Evolutionary conservation across 208 protist genomes (phyloP).

Genomic region (Phytomonas sp.): DNA sequence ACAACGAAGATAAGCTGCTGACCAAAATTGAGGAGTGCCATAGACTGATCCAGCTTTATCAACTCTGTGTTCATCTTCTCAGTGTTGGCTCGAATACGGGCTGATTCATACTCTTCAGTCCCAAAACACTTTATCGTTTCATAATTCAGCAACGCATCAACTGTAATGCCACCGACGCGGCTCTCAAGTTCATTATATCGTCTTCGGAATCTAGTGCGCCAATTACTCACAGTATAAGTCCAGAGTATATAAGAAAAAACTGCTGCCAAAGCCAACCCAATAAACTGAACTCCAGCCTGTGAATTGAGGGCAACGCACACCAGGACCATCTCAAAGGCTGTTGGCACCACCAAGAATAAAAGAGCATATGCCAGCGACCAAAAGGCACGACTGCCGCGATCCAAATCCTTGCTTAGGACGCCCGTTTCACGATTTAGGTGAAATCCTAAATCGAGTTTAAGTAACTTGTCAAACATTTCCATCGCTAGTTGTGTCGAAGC

Average conservation of each 20-base stretch:
- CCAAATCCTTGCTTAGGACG: conserved; percentile 85
- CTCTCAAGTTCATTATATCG: conserved; percentile 90
- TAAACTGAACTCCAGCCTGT: conserved; percentile 77
- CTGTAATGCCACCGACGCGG: conserved; percentile 74
- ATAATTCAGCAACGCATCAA: conserved; percentile 94
- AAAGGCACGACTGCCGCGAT: conserved; percentile 89
- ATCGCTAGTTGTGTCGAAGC: conserved; percentile 78
- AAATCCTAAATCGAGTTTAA: conserved; percentile 79
- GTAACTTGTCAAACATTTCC: conserved; percentile 86
- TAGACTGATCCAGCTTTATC: conserved; percentile 73
- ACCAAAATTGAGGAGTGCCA: conserved; percentile 92
- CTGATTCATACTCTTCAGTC: conserved; percentile 71
- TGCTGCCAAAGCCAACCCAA: conserved; percentile 70
- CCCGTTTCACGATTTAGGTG: conserved; percentile 88
- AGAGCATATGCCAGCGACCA: conserved; percentile 81
- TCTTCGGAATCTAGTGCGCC: conserved; percentile 79
- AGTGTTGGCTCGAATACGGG: conserved; percentile 61
- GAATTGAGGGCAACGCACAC: conserved; percentile 84
- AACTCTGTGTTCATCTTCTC: conserved; percentile 79
- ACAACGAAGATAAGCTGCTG: conserved; percentile 89
- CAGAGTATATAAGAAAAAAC: conserved; percentile 83
- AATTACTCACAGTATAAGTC: conserved; percentile 85
- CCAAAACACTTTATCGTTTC: conserved; percentile 95
- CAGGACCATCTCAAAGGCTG: conserved; percentile 88
- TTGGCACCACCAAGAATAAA: conserved; percentile 91